Conservation (phyloP, 2,329 filamentous ascomycete genomes). For the Alternaria infectoria region DNA sequence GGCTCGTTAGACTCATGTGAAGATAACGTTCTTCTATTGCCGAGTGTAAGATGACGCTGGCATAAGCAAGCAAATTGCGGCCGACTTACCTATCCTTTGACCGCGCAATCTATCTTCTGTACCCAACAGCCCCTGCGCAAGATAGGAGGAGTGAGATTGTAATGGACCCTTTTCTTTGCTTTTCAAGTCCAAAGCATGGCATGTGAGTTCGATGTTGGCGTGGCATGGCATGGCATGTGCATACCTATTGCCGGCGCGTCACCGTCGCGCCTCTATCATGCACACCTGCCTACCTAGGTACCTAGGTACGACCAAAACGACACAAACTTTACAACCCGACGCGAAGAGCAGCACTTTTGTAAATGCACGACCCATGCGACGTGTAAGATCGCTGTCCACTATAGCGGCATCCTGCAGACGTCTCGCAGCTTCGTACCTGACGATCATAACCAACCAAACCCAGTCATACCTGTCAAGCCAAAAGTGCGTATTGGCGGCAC, state of each 20-base stretch:
- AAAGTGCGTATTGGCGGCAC: neutral
- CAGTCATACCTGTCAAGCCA: slow-evolving; percentile 21
- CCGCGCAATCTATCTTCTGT: neutral
- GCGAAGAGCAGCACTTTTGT: neutral
- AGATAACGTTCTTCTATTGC: neutral
- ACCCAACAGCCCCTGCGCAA: neutral
- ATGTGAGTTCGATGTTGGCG: neutral
- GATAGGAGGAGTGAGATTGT: neutral
- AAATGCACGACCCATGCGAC: neutral
- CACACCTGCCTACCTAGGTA: neutral
- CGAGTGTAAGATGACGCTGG: neutral
- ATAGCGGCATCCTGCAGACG: neutral
- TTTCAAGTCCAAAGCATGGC: neutral
- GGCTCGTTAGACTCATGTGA: neutral
- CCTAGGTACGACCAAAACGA: neutral
- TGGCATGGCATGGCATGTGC: neutral
- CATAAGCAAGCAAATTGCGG: neutral
- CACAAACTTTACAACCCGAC: neutral
- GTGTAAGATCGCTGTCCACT: neutral
- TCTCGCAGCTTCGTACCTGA: slow-evolving; percentile 20
- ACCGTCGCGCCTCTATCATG: neutral
- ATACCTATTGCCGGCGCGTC: neutral
- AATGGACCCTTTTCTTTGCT: neutral
- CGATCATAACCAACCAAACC: slow-evolving; percentile 20
- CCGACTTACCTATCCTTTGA: neutral